Percentiles rank a stretch among this genome's conserved stretches.
Evolutionary conservation across 768 basidiomycete species (phyloP).

Genomic region (Kwoniella pini): DNA sequence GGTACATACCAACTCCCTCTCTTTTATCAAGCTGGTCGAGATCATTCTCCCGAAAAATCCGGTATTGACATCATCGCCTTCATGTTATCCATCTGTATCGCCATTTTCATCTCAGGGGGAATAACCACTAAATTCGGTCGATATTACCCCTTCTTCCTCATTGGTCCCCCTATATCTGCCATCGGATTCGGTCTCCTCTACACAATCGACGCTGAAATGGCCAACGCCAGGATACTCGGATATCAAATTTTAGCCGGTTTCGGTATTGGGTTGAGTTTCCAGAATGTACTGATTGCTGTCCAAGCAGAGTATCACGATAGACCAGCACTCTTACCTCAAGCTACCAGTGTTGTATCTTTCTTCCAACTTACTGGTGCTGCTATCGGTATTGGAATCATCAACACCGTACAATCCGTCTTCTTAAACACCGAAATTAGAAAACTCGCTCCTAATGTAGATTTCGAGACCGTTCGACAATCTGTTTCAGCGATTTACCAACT

Average conservation of each 20-base stretch:
- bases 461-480: conserved; percentile 38
- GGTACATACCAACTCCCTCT: conserved; percentile 54
- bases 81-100: conserved; percentile 53
- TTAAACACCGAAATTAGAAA: conserved; percentile 33
- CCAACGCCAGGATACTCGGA: conserved; percentile 52
- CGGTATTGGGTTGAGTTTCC: conserved; percentile 54
- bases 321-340: conserved; percentile 40
- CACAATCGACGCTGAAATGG: conserved; percentile 50
- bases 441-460: conserved; percentile 36
- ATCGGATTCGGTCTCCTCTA: conserved; percentile 56
- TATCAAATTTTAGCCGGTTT: conserved; percentile 57
- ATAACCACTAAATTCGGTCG: conserved; percentile 47
- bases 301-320: conserved; percentile 41
- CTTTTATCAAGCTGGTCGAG: conserved; percentile 50
- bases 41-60: conserved; percentile 55
- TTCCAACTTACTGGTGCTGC: conserved; percentile 47
- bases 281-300: conserved; percentile 44
- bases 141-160: conserved; percentile 54
- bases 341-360: conserved; percentile 48
- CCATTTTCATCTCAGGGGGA: conserved; percentile 51
- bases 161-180: conserved; percentile 51
- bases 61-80: conserved; percentile 58
- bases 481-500: conserved; percentile 36
- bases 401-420: conserved; percentile 44
- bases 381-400: conserved; percentile 48